Base-by-base conservation (phyloP, 495 filamentous ascomycete genomes). In the Penicillium daleae region DNA sequence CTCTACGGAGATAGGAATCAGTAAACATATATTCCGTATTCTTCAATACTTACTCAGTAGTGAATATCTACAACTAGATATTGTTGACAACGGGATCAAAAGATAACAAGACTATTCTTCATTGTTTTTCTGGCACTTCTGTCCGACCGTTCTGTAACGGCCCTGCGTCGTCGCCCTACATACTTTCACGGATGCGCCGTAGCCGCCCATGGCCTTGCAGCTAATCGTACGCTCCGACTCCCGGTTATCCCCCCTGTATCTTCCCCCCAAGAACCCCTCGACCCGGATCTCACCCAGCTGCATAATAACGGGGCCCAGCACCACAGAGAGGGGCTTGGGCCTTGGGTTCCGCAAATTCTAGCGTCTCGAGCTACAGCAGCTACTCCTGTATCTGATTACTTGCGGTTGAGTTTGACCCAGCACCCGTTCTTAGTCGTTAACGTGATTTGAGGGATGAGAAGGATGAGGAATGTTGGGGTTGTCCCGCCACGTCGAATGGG, bases 161-260 rank as follows among this genome's bases (percentile, higher is more conserved):
- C 56, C 17, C 59, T 72, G 70, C 67, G 66, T 63, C 56, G 61
- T 66, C 61, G 62, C 59, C 56, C 64, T 71, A 61, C 63, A 65
- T 66, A 61, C 60, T 69, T 70, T 60, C 51, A 59, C 52, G 59
- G 64, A 69, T 70, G 69, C 69, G 69, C 69, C 57, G 70, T 68
- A 70, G 60, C 70, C 70, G 64, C 64, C 50, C 35, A 56, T 35
- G 22, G 54, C 19, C 54, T 42, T 33, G 35, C 37, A 31, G 29
- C 27, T 54, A 21, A 54, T 19, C 7, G 22, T 29, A 50, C 24
- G n/a, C 24, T 52, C 29, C 51, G 24, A 54, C 27, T n/a, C 12
- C 54, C 33, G 33, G 19, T 27, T 31, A 22, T 29, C 37, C 26
- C 54, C 52, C 52, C 33, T 29, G 8, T 26, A 7, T 37, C 2